phyloP scores from a whole-genome alignment of 176 grass and related monocot genomes.

The Oryza meridionalis region DNA sequence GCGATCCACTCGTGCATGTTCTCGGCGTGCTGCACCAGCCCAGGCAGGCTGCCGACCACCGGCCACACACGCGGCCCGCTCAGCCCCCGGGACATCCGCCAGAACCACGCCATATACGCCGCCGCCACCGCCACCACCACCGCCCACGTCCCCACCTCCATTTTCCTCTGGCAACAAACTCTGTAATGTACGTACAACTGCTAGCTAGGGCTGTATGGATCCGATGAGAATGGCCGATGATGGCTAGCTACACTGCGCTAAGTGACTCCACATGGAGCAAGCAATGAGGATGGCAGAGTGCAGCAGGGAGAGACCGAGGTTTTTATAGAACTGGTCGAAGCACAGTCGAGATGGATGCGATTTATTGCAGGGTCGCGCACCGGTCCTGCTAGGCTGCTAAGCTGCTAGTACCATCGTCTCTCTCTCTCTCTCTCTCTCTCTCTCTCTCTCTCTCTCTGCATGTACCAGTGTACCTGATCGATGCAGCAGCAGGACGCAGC shows the following conservation, averaged over 20 bases:
- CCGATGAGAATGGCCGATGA: background rate
- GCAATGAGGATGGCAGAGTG: constrained; percentile 38
- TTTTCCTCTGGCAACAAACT: constrained; percentile 10
- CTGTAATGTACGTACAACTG: background rate
- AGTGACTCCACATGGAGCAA: constrained; percentile 61
- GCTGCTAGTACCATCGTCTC: too few relatives aligned
- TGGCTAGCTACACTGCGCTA: constrained; percentile 12
- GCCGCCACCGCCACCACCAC: constrained; percentile 48
- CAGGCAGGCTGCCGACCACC: constrained; percentile 85
- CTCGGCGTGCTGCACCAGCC: constrained; percentile 83
- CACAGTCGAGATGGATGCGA: constrained; percentile 51
- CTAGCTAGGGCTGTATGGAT: constrained; percentile 14
- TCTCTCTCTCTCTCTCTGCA: too few relatives aligned
- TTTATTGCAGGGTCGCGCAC: constrained; percentile 48
- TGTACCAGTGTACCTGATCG: background rate
- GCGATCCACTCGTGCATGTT: constrained; percentile 97
- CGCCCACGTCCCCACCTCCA: constrained; percentile 66
- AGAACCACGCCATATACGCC: constrained; percentile 90
- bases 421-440: background rate
- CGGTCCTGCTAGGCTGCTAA: constrained; percentile 15
- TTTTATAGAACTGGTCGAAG: constrained; percentile 53
- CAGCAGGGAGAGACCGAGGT: constrained; percentile 25
- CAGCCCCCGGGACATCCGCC: constrained; percentile 62
- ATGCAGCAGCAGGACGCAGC: constrained; percentile 4
- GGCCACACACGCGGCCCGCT: constrained; percentile 92